Base-by-base conservation (phyloP, 78 protist species). In the Salpingoeca rosetta region DNA sequence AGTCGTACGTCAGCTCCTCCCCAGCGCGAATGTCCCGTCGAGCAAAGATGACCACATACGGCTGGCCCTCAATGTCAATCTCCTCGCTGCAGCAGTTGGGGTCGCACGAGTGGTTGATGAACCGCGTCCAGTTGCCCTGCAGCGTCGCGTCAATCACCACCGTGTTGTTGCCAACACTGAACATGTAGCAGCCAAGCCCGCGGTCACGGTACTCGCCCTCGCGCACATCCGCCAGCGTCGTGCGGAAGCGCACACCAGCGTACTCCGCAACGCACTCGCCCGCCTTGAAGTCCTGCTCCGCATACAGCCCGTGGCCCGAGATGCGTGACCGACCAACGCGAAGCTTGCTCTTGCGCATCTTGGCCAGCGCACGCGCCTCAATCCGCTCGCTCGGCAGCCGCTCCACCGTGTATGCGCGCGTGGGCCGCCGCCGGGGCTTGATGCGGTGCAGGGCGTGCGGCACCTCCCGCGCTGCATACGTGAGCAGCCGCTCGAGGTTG, bases 81-180 rank as follows among this genome's bases (percentile, higher is more conserved):
- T 17, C 39, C 17, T 81, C 84, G 35, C 56, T 39, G 56, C 39
- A 39, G 84, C 84, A 81, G 57, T 39, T 39, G 35, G 84, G 84
- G 56, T 81, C 94, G 65, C 98, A 96, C n/a, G 94, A 90, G 86
- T 96, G 98, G 80, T 96, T 96, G 90, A 94, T 91, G 89, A 92
- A 96, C n/a, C 97, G 87, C 28, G 98, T 95, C 38, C 84, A 43
- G 79, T 91, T 92, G 17, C 98, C 98, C 2, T 28, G 35, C 44
- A 36, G 1, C 7, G 98, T 96, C 77, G 87, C 94, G 82, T 95
- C 98, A 36, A 95, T 87, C 36, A 94, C 76, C 0, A 0, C 0
- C 35, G 75, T 36, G 25, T 84, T 86, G 84, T 94, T 94, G 10
- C 94, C 17, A 0, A 84, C 75, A n/a, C n/a, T n/a, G 88, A 95